These are phyloP conservation scores for Ajuga chamaepitys DNA, from an alignment of 257 asterid genomes.

Conservation along the genomic window DNA sequence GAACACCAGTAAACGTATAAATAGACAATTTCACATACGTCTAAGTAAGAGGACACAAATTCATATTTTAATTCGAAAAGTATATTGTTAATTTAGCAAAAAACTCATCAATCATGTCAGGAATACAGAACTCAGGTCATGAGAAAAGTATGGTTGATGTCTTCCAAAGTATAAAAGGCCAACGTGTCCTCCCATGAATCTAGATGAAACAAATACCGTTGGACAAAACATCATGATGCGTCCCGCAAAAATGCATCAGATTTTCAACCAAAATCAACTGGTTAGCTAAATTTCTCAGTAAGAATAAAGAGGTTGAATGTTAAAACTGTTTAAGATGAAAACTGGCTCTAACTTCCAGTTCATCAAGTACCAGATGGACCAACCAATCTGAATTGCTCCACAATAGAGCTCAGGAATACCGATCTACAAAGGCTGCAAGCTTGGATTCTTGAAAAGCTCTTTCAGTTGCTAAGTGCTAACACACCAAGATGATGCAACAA, in stretches of 20 bases:
- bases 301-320: neutral
- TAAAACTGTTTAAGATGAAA: neutral
- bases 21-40: neutral
- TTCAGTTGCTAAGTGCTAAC: conserved; percentile 1
- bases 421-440: conserved; percentile 1
- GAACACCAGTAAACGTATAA: neutral
- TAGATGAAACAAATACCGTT: neutral
- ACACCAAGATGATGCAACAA: neutral
- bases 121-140: neutral
- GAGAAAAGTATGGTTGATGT: neutral
- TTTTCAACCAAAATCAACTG: neutral
- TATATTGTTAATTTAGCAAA: neutral
- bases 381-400: conserved; percentile 3
- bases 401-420: neutral
- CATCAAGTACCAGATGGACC: neutral
- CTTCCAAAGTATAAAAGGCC: neutral
- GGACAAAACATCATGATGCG: neutral
- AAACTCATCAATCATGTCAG: neutral
- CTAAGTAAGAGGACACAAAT: neutral
- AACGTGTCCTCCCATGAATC: neutral
- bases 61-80: neutral
- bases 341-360: neutral
- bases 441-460: neutral
- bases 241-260: neutral
- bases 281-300: conserved; percentile 3